Evolutionary conservation across 2,329 filamentous ascomycete species (phyloP), one percentile per base, ranked within the genome.

Genomic region (Rhinocladiella mackenziei): DNA sequence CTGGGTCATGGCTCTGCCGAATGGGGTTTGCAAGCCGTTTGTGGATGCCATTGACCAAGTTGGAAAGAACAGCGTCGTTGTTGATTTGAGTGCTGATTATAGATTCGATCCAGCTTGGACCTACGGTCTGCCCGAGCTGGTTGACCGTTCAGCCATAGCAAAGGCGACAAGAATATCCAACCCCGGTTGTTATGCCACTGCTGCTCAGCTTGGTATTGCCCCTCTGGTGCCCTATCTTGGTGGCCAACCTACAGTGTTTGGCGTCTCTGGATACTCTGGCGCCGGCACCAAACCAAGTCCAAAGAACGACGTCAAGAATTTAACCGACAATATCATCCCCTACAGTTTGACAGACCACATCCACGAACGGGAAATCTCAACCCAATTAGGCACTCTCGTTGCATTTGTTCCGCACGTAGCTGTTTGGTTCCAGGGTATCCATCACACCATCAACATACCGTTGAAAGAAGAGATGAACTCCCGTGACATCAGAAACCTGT

Each of bases 1-100:
- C 69, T 97, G 89, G 89, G 86, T 97, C 32, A 92, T 97, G 86
- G 92, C 92, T 25, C 80, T 97, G 20, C 92, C 91, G 32, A 98
- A 97, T 61, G 86, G 87, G 50, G 88, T 95, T 37, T 96, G 88
- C 78, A 86, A 89, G 70, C 89, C 92, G 0, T 98, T 84, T 57
- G 84, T 97, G 7, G 87, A 97, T 53, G 91, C 91, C 5, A 79
- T 97, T 40, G 79, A 89, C 57, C 77, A 84, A 60, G 79, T 76
- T 22, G 80, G 80, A 45, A 71, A 74, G 59, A 77, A 77, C 51
- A 89, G 85, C 57, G 73, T 97, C 29, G 86, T 97, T 56, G 76
- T 98, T 33, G 92, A 98, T 64, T 77, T 98, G 25, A 95, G 89
- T n/a, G 92, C 92, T 48, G 92, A 98, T 69, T 94, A 95, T 68